These are phyloP conservation scores for Musa balbisiana DNA, from an alignment of 202 grass and related monocot genomes.

Conservation along the genomic window DNA sequence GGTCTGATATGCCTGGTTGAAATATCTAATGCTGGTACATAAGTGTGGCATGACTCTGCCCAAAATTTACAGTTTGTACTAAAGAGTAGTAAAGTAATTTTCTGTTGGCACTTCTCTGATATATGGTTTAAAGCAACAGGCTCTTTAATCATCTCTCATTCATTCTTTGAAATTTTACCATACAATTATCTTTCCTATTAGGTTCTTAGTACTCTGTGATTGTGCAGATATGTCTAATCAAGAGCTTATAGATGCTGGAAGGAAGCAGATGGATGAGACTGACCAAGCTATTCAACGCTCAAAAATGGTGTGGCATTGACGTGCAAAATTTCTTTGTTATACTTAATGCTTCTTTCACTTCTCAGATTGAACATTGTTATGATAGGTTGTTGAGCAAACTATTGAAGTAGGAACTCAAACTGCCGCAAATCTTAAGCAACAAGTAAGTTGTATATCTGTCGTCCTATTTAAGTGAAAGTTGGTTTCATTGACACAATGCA, in stretches of 20 bases:
- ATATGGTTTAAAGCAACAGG: neutral
- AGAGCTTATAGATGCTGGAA: constrained; percentile 66
- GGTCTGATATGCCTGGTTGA: too few relatives aligned
- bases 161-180: neutral
- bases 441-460: constrained; percentile 42
- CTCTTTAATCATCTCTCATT: neutral
- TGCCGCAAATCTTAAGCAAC: constrained; percentile 62
- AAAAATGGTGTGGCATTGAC: constrained; percentile 42
- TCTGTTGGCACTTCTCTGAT: neutral
- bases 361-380: constrained; percentile 26
- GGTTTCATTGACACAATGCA: too few relatives aligned
- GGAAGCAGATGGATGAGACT: constrained; percentile 81
- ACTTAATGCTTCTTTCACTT: neutral
- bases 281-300: constrained; percentile 88
- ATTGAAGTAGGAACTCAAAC: constrained; percentile 92
- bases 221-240: constrained; percentile 79
- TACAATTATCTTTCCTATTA: neutral
- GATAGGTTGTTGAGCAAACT: constrained; percentile 88
- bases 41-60: too few relatives aligned
- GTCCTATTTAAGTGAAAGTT: neutral
- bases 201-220: neutral
- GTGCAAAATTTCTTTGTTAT: neutral
- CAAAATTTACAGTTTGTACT: neutral
- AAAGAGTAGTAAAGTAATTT: neutral
- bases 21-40: too few relatives aligned